Base-by-base conservation (phyloP, 176 grass and related monocot species). In the Musa acuminata region DNA sequence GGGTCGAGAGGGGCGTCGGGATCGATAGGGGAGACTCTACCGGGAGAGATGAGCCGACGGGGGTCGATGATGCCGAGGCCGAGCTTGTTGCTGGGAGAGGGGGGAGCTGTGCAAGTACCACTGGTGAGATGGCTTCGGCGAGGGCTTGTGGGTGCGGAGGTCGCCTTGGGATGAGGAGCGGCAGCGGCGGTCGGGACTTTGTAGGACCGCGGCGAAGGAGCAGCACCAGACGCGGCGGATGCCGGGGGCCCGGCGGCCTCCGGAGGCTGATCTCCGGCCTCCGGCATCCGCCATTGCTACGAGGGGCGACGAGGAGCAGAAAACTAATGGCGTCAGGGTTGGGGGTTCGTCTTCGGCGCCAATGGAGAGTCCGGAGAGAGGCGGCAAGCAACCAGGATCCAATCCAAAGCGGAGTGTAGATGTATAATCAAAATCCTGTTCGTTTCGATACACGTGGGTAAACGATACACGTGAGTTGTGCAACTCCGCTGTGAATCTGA, bases 21-120 rank as follows among this genome's bases (percentile, higher is more conserved):
- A 67, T 91, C 88, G 51, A 96, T 91, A 10, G 92, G 92, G 8
- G 93, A 96, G 9, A 96, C 89, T 72, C 93, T 78, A 0, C 89
- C 93, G 9, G 93, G 93, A 14, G 93, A 92, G 64, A 92, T 85
- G 69, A 96, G 90, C 16, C 93, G 86, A 60, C 93, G 93, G 50
- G 14, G 92, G 72, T 84, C 87, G 66, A 96, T 92, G 75, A 89
- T 76, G 16, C 83, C 83, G 12, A 87, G 59, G 1, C 74, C 86
- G n/a, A 86, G 83, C 80, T 76, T 76, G 59, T 21, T 76, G 48
- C 74, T 88, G 53, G 89, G 83, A 21, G 89, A 92, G 22, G 1
- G 89, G 89, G 26, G 89, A 86, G 86, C 78, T 81, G 66, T 88
- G 81, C 84, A 84, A 82, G 20, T 84, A 76, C 48, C 76, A 68